A percentile compares a stretch with the other conserved stretches of the same genome.
phyloP scores from a whole-genome alignment of 23 red algal species.

The Gracilariopsis chorda region DNA sequence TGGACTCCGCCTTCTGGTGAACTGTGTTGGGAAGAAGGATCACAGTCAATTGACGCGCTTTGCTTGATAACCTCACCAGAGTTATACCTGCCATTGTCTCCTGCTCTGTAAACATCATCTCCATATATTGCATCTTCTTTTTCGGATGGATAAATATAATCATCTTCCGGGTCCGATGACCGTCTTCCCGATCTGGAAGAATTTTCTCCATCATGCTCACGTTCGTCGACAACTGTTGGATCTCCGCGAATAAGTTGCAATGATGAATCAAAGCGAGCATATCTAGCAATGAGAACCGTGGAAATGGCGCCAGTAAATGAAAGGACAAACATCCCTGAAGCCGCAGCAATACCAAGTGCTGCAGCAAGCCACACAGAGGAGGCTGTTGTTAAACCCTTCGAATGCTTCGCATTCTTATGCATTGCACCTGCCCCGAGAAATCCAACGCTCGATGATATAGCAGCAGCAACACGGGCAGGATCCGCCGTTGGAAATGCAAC shows the following conservation, averaged over 20 bases:
- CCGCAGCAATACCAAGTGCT: conserved; percentile 67
- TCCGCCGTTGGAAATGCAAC: conserved; percentile 63
- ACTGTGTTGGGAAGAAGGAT: too few species aligned
- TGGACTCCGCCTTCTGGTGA: too few species aligned
- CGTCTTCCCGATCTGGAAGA: too few species aligned
- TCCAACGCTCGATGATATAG: conserved; percentile 59
- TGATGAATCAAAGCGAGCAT: conserved; percentile 52
- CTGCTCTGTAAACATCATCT: too few species aligned
- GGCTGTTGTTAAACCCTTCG: conserved; percentile 56
- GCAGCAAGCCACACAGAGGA: conserved; percentile 76
- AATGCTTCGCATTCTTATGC: conserved; percentile 45
- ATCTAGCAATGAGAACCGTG: conserved; percentile 60
- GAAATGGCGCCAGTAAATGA: conserved; percentile 49
- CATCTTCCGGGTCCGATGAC: too few species aligned
- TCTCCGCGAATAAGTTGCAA: conserved; percentile 38
- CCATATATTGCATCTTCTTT: too few species aligned
- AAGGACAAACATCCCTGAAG: conserved; percentile 41
- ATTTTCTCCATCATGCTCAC: not conserved
- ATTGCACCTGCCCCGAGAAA: conserved; percentile 77
- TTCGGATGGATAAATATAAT: too few species aligned
- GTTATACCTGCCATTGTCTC: too few species aligned
- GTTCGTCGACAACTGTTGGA: not conserved
- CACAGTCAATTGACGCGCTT: too few species aligned
- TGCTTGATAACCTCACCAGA: too few species aligned
- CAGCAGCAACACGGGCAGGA: conserved; percentile 45